A percentile compares a stretch with the other conserved stretches of the same genome.
phyloP scores from a whole-genome alignment of 345 rosid species.

The Chamaenerion angustifolium region DNA sequence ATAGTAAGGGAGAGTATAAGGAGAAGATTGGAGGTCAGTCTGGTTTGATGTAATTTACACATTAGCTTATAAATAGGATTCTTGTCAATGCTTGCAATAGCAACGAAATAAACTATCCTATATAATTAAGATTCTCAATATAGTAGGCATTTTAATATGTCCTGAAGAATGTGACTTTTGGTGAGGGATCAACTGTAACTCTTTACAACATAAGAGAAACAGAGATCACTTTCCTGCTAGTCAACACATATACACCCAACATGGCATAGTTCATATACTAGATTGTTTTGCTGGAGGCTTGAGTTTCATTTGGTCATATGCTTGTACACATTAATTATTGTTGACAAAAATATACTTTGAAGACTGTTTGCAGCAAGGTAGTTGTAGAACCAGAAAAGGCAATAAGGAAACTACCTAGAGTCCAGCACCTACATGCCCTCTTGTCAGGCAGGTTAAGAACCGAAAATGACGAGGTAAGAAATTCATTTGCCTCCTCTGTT shows the following conservation, averaged over 20 bases:
- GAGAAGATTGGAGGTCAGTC: constrained; percentile 53
- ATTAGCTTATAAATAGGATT: neutral
- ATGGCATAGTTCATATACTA: too few species aligned
- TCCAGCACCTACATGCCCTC: constrained; percentile 70
- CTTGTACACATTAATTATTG: neutral
- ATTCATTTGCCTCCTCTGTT: neutral
- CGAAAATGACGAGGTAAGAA: constrained; percentile 72
- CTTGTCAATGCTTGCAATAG: neutral
- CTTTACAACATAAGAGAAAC: too few species aligned
- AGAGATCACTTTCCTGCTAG: too few species aligned
- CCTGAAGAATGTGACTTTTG: too few species aligned
- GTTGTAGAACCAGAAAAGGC: constrained; percentile 53
- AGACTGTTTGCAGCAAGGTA: constrained; percentile 55
- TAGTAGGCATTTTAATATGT: too few species aligned
- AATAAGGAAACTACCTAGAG: constrained; percentile 61
- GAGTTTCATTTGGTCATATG: neutral
- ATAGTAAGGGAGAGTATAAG: constrained; percentile 74
- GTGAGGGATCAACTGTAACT: too few species aligned
- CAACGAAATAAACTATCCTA: too few species aligned
- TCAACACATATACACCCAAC: too few species aligned
- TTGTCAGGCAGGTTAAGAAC: constrained; percentile 53
- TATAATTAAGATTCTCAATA: neutral
- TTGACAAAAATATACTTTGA: constrained; percentile 14
- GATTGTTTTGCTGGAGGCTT: neutral
- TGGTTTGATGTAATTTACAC: constrained; percentile 1